A percentile compares a stretch with the other conserved stretches of the same genome.
These are phyloP conservation scores for Pseudopithomyces chartarum DNA, from an alignment of 2,329 filamentous ascomycete species.

Conservation along the genomic window DNA sequence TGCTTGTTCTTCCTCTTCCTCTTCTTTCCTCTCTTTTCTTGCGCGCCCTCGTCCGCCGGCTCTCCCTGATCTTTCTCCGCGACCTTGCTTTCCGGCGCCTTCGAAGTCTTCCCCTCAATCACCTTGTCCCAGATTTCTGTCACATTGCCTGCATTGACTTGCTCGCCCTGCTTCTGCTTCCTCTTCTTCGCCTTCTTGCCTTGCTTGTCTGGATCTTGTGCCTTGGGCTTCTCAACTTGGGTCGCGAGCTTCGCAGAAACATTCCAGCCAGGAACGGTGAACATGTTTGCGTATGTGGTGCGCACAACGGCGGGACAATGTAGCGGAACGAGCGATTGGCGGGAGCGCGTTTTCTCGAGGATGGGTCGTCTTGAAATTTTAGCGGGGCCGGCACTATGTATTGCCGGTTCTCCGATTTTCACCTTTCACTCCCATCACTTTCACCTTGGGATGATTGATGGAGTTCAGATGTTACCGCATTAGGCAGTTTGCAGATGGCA, in stretches of 20 bases:
- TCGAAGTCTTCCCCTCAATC: constrained; percentile 61
- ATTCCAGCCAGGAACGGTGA: constrained; percentile 92
- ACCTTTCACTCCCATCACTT: too few species aligned
- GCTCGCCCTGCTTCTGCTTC: constrained; percentile 69
- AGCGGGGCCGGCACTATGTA: constrained; percentile 1
- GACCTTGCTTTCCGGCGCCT: constrained; percentile 75
- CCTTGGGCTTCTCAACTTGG: constrained; percentile 59
- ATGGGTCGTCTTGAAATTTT: neutral
- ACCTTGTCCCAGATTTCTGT: constrained; percentile 48
- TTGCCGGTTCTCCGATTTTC: neutral
- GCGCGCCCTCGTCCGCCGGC: constrained; percentile 29
- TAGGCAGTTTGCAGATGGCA: too few species aligned
- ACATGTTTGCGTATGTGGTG: constrained; percentile 64
- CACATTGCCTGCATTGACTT: constrained; percentile 71
- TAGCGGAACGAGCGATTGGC: neutral
- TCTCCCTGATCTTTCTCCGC: constrained; percentile 45
- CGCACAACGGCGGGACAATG: neutral
- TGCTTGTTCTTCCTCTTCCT: constrained; percentile 37
- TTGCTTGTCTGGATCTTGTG: constrained; percentile 44
- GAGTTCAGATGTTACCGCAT: too few species aligned
- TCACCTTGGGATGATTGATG: too few species aligned
- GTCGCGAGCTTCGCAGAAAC: constrained; percentile 75
- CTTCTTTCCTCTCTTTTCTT: constrained; percentile 44
- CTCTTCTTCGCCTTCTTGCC: constrained; percentile 63
- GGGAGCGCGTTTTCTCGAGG: neutral